Conservation (phyloP, 495 filamentous ascomycete genomes). For the Aspergillus diversus region DNA sequence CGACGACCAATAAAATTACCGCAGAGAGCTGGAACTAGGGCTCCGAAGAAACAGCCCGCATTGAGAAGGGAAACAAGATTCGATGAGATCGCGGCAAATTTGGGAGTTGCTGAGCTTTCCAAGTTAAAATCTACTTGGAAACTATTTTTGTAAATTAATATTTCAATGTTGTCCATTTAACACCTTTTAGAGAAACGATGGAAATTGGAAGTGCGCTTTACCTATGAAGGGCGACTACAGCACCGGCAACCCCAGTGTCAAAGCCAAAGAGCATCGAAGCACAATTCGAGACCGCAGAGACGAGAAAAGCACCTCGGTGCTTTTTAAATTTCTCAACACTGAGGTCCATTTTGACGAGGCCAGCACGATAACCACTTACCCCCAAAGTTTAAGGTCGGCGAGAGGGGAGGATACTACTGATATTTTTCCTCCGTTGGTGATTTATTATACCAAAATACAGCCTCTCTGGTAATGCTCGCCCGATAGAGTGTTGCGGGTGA, state of each 20-base stretch:
- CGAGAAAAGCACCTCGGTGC: slow-evolving; percentile 5
- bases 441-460: too few species aligned
- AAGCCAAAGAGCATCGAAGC: slow-evolving; percentile 10
- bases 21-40: slow-evolving; percentile 60
- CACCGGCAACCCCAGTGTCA: slow-evolving; percentile 6
- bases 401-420: not conserved
- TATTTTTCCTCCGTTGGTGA: not conserved
- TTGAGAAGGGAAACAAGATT: slow-evolving; percentile 66
- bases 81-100: slow-evolving; percentile 33
- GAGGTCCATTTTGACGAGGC: not conserved
- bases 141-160: not conserved
- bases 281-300: slow-evolving; percentile 4
- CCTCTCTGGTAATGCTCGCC: too few species aligned
- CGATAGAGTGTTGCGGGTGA: not conserved
- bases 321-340: not conserved
- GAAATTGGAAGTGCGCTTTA: not conserved
- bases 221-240: slow-evolving; percentile 6
- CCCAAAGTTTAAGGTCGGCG: not conserved
- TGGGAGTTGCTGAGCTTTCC: not conserved
- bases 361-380: not conserved
- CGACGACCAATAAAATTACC: slow-evolving; percentile 63
- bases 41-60: slow-evolving; percentile 71
- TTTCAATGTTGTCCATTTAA: too few species aligned
- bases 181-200: not conserved
- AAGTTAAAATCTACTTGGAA: slow-evolving; percentile 5